phyloP scores from a whole-genome alignment of 371 early-diverging fungal species.

The Rhizopus arrhizus region DNA sequence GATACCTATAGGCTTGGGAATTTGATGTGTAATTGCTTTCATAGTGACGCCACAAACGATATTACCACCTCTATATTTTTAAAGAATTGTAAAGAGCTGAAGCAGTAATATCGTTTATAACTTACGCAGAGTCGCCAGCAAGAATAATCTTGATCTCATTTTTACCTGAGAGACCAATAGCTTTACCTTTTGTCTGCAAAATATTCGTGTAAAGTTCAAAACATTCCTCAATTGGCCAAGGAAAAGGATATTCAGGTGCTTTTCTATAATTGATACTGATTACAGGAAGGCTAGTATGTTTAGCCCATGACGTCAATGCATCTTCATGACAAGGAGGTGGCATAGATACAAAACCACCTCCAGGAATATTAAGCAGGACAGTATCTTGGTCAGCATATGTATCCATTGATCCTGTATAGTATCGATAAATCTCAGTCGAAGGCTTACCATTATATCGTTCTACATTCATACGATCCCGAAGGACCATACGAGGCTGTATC shows the following conservation, averaged over 20 bases:
- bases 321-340: slow-evolving; percentile 76
- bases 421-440: slow-evolving; percentile 55
- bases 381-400: slow-evolving; percentile 51
- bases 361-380: slow-evolving; percentile 78
- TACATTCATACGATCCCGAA: slow-evolving; percentile 60
- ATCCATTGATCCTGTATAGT: slow-evolving; percentile 44
- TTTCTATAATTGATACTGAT: slow-evolving; percentile 91
- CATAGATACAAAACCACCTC: slow-evolving; percentile 88
- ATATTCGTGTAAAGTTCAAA: slow-evolving; percentile 85
- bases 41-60: slow-evolving; percentile 68
- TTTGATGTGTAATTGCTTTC: slow-evolving; percentile 61
- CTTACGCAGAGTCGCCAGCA: slow-evolving; percentile 93
- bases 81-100: no score
- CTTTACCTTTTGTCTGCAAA: slow-evolving; percentile 64
- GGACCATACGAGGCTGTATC: slow-evolving; percentile 50
- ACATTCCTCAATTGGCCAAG: slow-evolving; percentile 90
- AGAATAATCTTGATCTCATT: slow-evolving; percentile 60
- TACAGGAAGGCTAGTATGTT: slow-evolving; percentile 66
- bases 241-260: slow-evolving; percentile 95
- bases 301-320: slow-evolving; percentile 70
- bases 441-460: slow-evolving; percentile 49
- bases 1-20: slow-evolving; percentile 63
- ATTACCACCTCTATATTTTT: slow-evolving; percentile 74
- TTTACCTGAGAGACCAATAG: slow-evolving; percentile 70
- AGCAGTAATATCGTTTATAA: not conserved